A percentile compares a stretch with the other conserved stretches of the same genome.
These are phyloP conservation scores for Solanum sparsipilum DNA, from an alignment of 257 asterid species.

Conservation along the genomic window DNA sequence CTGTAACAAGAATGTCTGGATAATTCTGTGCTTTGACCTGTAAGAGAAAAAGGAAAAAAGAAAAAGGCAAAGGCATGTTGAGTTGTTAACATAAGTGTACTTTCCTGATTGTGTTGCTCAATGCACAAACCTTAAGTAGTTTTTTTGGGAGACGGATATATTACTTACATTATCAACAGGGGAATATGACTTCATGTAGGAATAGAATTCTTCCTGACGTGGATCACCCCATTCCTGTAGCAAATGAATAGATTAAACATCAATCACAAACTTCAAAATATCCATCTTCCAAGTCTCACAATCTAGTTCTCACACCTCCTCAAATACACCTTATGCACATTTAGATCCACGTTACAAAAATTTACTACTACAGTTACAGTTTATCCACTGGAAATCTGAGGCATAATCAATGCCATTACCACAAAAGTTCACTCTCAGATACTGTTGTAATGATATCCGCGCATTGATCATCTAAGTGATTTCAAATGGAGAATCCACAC, in stretches of 20 bases:
- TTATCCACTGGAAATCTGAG: neutral
- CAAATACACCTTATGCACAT: neutral
- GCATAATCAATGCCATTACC: neutral
- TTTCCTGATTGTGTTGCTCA: neutral
- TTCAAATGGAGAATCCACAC: neutral
- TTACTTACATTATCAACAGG: constrained; percentile 85
- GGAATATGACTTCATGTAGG: constrained; percentile 86
- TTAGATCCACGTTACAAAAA: neutral
- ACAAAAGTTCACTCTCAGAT: neutral
- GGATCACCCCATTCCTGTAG: constrained; percentile 99
- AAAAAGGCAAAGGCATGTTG: neutral
- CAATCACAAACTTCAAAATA: neutral
- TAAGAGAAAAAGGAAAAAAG: constrained; percentile 3
- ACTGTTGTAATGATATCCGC: neutral
- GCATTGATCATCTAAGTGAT: neutral
- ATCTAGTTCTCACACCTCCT: neutral
- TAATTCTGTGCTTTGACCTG: constrained; percentile 69
- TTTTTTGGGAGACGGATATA: neutral
- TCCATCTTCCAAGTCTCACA: neutral
- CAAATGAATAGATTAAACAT: constrained; percentile 11
- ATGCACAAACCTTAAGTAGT: neutral
- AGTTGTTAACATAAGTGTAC: neutral
- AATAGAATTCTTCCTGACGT: constrained; percentile 80
- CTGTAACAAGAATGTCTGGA: constrained; percentile 81
- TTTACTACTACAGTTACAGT: neutral